Percentiles rank a stretch among this genome's conserved stretches.
Evolutionary conservation across 306 rosid genomes (phyloP).

Genomic region (Acacia confusa): DNA sequence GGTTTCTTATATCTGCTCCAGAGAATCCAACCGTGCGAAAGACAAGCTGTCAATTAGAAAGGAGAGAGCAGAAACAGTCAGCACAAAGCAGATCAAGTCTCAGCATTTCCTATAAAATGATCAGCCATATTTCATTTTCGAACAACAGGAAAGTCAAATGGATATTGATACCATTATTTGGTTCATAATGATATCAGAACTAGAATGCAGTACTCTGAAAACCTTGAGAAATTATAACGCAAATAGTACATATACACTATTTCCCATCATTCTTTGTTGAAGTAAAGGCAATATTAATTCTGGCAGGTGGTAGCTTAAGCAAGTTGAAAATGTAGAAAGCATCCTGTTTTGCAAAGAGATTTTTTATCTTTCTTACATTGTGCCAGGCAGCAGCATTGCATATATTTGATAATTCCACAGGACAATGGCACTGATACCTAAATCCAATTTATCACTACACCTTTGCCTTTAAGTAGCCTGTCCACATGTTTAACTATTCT

Average conservation of each 20-base stretch:
- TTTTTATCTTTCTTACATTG: constrained; percentile 1
- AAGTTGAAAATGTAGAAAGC: background rate
- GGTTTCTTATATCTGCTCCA: constrained; percentile 95
- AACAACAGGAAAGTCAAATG: constrained; percentile 4
- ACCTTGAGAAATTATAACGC: constrained; percentile 11
- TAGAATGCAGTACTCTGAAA: background rate
- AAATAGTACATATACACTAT: background rate
- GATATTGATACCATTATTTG: constrained; percentile 12
- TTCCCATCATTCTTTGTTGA: constrained; percentile 8
- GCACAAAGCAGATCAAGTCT: constrained; percentile 28
- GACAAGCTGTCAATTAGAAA: constrained; percentile 70
- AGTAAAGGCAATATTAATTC: background rate
- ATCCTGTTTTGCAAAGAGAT: constrained; percentile 6
- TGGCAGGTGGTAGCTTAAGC: constrained; percentile 3
- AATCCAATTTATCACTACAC: background rate
- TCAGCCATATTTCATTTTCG: constrained; percentile 3
- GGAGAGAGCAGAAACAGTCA: constrained; percentile 28
- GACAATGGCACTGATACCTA: background rate
- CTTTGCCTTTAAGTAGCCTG: background rate
- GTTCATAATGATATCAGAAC: constrained; percentile 18
- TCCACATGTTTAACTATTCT: background rate
- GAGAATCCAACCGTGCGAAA: constrained; percentile 97
- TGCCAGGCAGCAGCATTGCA: background rate
- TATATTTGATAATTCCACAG: background rate
- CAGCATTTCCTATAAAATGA: constrained; percentile 1